These are phyloP conservation scores for Candida pseudoglaebosa DNA, from an alignment of 805 yeast species.

Conservation along the genomic window DNA sequence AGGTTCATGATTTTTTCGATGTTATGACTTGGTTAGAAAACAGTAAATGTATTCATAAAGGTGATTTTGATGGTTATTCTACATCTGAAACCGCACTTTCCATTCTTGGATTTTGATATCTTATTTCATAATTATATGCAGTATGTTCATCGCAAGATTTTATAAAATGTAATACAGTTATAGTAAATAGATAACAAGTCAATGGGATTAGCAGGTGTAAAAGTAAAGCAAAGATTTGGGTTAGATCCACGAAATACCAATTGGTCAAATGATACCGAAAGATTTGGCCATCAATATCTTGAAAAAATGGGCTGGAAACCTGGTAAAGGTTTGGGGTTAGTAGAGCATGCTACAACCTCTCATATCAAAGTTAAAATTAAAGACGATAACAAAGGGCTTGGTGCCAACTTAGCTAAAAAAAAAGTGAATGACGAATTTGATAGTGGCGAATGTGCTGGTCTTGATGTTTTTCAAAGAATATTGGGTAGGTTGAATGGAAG, in stretches of 20 bases:
- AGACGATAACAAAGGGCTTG: slow-evolving; percentile 82
- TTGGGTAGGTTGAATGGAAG: slow-evolving; percentile 87
- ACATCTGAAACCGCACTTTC: slow-evolving; percentile 45
- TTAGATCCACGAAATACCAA: slow-evolving; percentile 89
- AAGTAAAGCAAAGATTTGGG: slow-evolving; percentile 81
- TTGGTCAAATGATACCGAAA: slow-evolving; percentile 81
- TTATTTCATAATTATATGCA: neutral
- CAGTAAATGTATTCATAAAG: slow-evolving; percentile 32
- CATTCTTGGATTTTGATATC: slow-evolving; percentile 24
- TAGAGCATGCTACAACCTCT: slow-evolving; percentile 60
- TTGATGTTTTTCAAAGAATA: slow-evolving; percentile 89
- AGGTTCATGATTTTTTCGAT: slow-evolving; percentile 22
- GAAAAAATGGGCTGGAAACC: slow-evolving; percentile 88
- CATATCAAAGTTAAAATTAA: slow-evolving; percentile 82
- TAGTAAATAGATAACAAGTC: neutral
- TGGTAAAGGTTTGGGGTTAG: slow-evolving; percentile 82
- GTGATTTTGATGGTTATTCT: slow-evolving; percentile 39
- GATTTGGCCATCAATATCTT: slow-evolving; percentile 87
- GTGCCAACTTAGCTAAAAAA: slow-evolving; percentile 67
- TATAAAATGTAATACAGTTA: neutral
- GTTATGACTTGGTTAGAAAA: slow-evolving; percentile 39
- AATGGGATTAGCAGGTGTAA: slow-evolving; percentile 86
- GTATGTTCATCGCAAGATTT: slow-evolving; percentile 1
- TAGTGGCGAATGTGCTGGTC: slow-evolving; percentile 81
- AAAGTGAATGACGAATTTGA: slow-evolving; percentile 65